phyloP scores from a whole-genome alignment of 1,284 basidiomycete genomes.

The Laetiporus sulphureus region DNA sequence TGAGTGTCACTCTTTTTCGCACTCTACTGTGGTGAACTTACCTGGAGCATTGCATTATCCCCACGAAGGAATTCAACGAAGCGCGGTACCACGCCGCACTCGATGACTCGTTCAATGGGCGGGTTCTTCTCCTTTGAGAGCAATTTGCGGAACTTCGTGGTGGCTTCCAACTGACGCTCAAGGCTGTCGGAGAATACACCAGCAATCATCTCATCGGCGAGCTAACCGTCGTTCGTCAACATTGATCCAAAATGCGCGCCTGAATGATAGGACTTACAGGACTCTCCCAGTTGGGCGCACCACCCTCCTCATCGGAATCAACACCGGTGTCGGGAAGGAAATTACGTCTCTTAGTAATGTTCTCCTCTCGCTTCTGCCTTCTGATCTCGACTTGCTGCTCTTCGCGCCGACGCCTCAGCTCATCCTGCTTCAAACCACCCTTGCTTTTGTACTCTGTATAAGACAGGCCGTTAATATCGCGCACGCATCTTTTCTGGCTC shows the following conservation, averaged over 20 bases:
- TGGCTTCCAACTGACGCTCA: conserved; percentile 91
- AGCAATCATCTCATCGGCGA: conserved; percentile 87
- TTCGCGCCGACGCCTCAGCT: conserved; percentile 89
- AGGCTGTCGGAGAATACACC: conserved; percentile 91
- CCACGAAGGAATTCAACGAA: conserved; percentile 93
- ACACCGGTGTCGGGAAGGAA: conserved; percentile 66
- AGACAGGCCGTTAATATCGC: too few species aligned
- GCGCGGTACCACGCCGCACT: conserved; percentile 94
- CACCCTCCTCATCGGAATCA: conserved; percentile 85
- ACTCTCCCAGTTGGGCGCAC: conserved; percentile 66
- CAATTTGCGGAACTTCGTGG: conserved; percentile 95
- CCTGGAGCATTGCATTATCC: conserved; percentile 94
- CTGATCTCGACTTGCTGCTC: conserved; percentile 98
- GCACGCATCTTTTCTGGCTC: conserved; percentile 27
- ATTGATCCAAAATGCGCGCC: conserved; percentile 10
- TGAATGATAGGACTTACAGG: conserved; percentile 45
- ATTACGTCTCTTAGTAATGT: conserved; percentile 93
- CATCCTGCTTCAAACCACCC: conserved; percentile 77
- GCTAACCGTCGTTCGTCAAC: conserved; percentile 41
- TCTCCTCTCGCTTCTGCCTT: conserved; percentile 93
- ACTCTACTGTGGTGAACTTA: conserved; percentile 25
- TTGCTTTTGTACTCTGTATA: conserved; percentile 67
- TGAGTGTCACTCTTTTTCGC: conserved; percentile 9
- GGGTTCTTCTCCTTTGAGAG: conserved; percentile 99
- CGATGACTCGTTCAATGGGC: conserved; percentile 98